Evolutionary conservation across 83 land plant species (phyloP).

Genomic region (Isoetes engelmannii): DNA sequence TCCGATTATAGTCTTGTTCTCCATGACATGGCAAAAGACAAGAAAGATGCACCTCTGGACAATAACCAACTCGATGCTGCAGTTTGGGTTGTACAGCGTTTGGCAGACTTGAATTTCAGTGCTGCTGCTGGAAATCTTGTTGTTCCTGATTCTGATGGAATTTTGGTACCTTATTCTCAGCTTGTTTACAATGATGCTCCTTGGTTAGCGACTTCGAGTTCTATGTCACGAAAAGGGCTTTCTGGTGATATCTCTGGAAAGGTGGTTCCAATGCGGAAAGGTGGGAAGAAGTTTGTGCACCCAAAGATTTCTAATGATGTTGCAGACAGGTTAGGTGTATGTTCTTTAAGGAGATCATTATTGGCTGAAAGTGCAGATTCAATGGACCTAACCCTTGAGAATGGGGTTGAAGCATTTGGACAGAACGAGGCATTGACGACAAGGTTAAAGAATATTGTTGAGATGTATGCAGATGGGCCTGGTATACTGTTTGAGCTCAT

Average conservation of each 20-base stretch:
- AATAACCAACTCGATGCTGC: slow-evolving; percentile 64
- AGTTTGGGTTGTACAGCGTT: slow-evolving; percentile 70
- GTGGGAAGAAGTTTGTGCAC: slow-evolving; percentile 71
- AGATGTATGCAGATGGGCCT: slow-evolving; percentile 99
- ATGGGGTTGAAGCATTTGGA: slow-evolving; percentile 94
- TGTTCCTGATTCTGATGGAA: slow-evolving; percentile 68
- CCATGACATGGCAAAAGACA: slow-evolving; percentile 54
- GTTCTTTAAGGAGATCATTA: slow-evolving; percentile 66
- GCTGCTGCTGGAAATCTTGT: slow-evolving; percentile 37
- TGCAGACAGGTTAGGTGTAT: slow-evolving; percentile 84
- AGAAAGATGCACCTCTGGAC: slow-evolving; percentile 46
- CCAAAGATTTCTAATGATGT: slow-evolving; percentile 92
- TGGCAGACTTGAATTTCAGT: slow-evolving; percentile 58
- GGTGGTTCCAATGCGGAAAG: slow-evolving; percentile 25
- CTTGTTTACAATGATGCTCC: slow-evolving; percentile 96
- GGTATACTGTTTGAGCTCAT: slow-evolving; percentile 90
- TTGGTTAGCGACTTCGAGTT: slow-evolving; percentile 58
- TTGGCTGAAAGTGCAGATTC: slow-evolving; percentile 96
- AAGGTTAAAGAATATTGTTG: slow-evolving; percentile 86
- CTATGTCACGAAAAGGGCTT: slow-evolving; percentile 6
- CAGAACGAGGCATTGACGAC: slow-evolving; percentile 96
- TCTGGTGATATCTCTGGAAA: slow-evolving; percentile 10
- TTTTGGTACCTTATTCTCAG: slow-evolving; percentile 46
- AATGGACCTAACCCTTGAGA: slow-evolving; percentile 85
- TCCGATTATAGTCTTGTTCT: slow-evolving; percentile 65